phyloP scores from a whole-genome alignment of 768 basidiomycete genomes.

The Xerocomellus amylosporus region DNA sequence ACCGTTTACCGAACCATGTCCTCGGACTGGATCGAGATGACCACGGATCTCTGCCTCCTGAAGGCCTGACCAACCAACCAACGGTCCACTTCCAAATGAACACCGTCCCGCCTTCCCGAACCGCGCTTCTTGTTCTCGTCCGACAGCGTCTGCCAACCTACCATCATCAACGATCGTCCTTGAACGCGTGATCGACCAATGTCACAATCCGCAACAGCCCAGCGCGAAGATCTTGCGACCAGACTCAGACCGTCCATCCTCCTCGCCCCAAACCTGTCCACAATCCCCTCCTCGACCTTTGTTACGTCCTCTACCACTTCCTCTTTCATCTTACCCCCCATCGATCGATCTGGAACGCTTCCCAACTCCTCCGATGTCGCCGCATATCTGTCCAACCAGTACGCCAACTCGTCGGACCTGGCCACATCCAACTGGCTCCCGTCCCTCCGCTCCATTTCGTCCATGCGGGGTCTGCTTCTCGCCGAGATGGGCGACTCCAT shows the following conservation, averaged over 20 bases:
- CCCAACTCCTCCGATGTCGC: slow-evolving; percentile 18
- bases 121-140: slow-evolving; percentile 6
- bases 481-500: slow-evolving; percentile 49
- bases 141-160: slow-evolving; percentile 12
- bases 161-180: slow-evolving; percentile 4
- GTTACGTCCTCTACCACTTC: slow-evolving; percentile 25
- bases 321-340: slow-evolving; percentile 21
- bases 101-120: background rate
- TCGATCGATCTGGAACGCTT: slow-evolving; percentile 15
- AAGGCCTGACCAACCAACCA: background rate
- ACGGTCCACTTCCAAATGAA: slow-evolving; percentile 26
- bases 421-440: slow-evolving; percentile 19
- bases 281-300: slow-evolving; percentile 27
- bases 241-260: slow-evolving; percentile 16
- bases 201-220: background rate
- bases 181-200: slow-evolving; percentile 14
- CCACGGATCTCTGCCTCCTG: slow-evolving; percentile 2
- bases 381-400: slow-evolving; percentile 12
- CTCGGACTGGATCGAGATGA: slow-evolving; percentile 18
- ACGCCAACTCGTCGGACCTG: slow-evolving; percentile 3
- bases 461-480: slow-evolving; percentile 47
- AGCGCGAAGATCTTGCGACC: slow-evolving; percentile 1
- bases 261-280: slow-evolving; percentile 23
- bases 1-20: background rate
- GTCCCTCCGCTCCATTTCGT: slow-evolving; percentile 33